Evolutionary conservation across 2,329 filamentous ascomycete species (phyloP).

Genomic region (Pleoardoris graminearum): DNA sequence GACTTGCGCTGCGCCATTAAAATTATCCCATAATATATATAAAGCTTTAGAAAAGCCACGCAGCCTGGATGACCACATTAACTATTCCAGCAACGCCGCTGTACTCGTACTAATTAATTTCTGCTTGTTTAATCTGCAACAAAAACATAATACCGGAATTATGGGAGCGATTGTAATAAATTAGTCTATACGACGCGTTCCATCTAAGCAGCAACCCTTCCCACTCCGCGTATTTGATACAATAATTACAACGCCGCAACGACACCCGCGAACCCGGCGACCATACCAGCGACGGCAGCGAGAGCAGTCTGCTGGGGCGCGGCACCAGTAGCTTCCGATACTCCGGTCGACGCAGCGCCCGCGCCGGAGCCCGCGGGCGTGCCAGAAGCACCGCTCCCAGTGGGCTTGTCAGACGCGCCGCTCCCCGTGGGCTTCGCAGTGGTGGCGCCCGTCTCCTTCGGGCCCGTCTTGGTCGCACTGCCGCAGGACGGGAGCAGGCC

Average conservation of each 20-base stretch:
- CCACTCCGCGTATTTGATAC: too few relatives aligned
- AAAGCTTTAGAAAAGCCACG: too few relatives aligned
- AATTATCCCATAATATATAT: too few relatives aligned
- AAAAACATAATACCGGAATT: too few relatives aligned
- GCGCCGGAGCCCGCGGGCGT: neutral
- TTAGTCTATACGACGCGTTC: neutral
- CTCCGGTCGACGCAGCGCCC: neutral
- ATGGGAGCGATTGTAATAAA: neutral
- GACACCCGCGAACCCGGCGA: neutral
- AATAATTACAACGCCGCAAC: neutral
- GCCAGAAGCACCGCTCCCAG: neutral
- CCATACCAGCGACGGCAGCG: neutral
- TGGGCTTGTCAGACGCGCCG: neutral
- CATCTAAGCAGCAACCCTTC: too few relatives aligned
- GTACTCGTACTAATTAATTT: too few relatives aligned
- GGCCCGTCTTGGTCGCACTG: neutral
- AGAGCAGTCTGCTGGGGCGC: conserved; percentile 2
- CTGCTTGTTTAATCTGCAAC: too few relatives aligned
- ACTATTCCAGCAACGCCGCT: too few relatives aligned
- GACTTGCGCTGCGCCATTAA: too few relatives aligned
- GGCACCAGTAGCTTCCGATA: neutral
- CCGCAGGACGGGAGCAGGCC: neutral
- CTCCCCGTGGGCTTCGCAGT: neutral
- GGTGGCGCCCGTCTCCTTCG: neutral
- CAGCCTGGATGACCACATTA: too few relatives aligned